Base-by-base conservation (phyloP, 2,329 filamentous ascomycete genomes). In the Fusarium sp. region DNA sequence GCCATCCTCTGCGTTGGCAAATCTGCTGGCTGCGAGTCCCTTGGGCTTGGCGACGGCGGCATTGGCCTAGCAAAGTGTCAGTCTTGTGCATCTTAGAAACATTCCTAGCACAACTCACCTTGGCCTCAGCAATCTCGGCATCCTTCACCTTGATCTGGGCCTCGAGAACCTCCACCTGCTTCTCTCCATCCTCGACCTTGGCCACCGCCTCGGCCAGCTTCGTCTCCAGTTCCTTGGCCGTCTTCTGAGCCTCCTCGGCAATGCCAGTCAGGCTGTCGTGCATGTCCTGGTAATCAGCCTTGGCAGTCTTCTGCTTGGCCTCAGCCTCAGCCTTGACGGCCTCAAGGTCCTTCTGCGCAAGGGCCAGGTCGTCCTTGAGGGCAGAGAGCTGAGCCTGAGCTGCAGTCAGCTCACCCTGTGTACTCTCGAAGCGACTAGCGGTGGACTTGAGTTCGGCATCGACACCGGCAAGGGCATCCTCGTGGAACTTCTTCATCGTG, bases 91-190 rank as follows among this genome's bases (percentile, higher is more conserved):
- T 31, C 5, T 33, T 29, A 7, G 9, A 8, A 16, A 16, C 17
- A n/a, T 6, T 11, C 6, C 20, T 27, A 6, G 5, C 3, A 33
- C 75, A 55, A 74, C 80, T 22, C 81, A 91, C 90, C 84, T 88
- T 88, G 65, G 86, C 89, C 80, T 92, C 90, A 17, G 86, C 88
- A 77, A 92, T 83, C 81, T 92, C 90, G 44, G 90, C 89, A 46
- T 92, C 89, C 83, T 89, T 91, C 61, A 92, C 88, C 83, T 88
- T 90, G 72, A 90, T 82, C 77, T 88, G 87, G 38, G 88, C 87
- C 73, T 87, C 84, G 77, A 87, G 78, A 74, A 88, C 85, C 63
- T 85, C 85, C 33, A 85, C 77, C 80, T 84, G 86, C 80, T 83
- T 86, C 70, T 83, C 83, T 63, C 83, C 83, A 67, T 89, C 86